A percentile compares a stretch with the other conserved stretches of the same genome.
phyloP scores from a whole-genome alignment of 2,329 filamentous ascomycete species.

The Pyricularia grisea region DNA sequence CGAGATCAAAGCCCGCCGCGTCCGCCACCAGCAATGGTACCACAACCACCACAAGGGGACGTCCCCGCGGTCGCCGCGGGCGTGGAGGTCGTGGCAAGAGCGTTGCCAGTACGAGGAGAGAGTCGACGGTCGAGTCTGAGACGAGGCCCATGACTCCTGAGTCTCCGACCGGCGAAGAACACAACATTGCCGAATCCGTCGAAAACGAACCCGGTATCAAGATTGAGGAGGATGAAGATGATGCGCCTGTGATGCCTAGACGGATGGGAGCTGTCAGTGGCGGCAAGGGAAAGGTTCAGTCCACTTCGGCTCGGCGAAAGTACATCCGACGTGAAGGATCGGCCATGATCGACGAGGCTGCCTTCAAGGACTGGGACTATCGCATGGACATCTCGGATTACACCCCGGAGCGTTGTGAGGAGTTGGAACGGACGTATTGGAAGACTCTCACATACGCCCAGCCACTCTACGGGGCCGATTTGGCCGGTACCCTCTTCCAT shows the following conservation, averaged over 20 bases:
- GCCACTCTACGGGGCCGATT: constrained; percentile 91
- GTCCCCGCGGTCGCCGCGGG: constrained; percentile 16
- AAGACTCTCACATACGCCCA: constrained; percentile 92
- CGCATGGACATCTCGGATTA: constrained; percentile 80
- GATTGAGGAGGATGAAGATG: constrained; percentile 35
- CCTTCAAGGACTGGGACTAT: constrained; percentile 88
- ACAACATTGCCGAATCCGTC: constrained; percentile 33
- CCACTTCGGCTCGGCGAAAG: constrained; percentile 78
- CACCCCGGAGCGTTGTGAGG: constrained; percentile 83
- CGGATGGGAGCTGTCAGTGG: constrained; percentile 38
- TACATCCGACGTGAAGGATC: constrained; percentile 72
- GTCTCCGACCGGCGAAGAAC: constrained; percentile 36
- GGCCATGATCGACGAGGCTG: constrained; percentile 77
- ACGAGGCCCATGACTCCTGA: constrained; percentile 50
- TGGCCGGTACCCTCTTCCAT: constrained; percentile 90
- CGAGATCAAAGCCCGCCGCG: constrained; percentile 26
- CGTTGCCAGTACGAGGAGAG: constrained; percentile 30
- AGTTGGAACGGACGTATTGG: constrained; percentile 93
- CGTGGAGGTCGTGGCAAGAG: constrained; percentile 21
- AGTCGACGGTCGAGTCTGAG: constrained; percentile 28
- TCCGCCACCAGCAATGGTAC: constrained; percentile 11
- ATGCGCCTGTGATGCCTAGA: constrained; percentile 22
- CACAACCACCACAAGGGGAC: constrained; percentile 15
- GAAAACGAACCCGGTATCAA: constrained; percentile 34
- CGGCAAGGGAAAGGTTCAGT: constrained; percentile 55